Base-by-base conservation (phyloP, 2,329 filamentous ascomycete genomes). In the Aspergillus fijiensis region DNA sequence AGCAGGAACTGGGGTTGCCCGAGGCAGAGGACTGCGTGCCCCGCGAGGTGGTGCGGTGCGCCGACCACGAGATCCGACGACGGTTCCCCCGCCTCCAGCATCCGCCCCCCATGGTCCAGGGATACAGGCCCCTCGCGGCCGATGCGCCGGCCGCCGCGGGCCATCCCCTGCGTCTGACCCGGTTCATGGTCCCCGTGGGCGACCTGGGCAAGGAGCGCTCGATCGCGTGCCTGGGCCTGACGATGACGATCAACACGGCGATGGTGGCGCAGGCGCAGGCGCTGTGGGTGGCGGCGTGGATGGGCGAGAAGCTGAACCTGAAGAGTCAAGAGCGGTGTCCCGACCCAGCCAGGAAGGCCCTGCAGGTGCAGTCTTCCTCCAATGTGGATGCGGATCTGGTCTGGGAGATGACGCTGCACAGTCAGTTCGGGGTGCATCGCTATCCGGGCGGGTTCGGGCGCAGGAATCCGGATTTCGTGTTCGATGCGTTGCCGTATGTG, bases 401-500 rank as follows among this genome's bases (percentile, higher is more conserved):
- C 3, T 79, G 77, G 67, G 82, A 89, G 65, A 85, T 87, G 0
- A 82, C 87, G 25, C 76, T 92, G 51, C 81, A 89, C 69, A 86
- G 83, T 21, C 85, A 89, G 42, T 94, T 89, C 70, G 87, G 88
- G 4, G 85, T 82, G 64, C 88, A 87, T 83, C 81, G 90, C 27
- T 90, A 89, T 67, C 74, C 72, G 0, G 73, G 63, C 1, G 89
- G 89, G 0, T 87, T 85, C 68, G 89, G 89, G 1, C 79, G 78
- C 11, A 68, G 70, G 2, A 73, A 75, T 11, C 74, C 76, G 0
- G 89, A 91, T 71, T 87, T 92, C 64, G 87, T 90, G 19, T 93
- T 94, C 69, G 91, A 95, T 72, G 84, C 84, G 0, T 72, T 94
- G 57, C 89, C 89, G 4, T 95, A 92, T 69, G 71, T 91, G 19